Percentiles rank a stretch among this genome's conserved stretches.
These are phyloP conservation scores for Aspergillus pseudoglaucus DNA, from an alignment of 2,329 filamentous ascomycete species.

Conservation along the genomic window DNA sequence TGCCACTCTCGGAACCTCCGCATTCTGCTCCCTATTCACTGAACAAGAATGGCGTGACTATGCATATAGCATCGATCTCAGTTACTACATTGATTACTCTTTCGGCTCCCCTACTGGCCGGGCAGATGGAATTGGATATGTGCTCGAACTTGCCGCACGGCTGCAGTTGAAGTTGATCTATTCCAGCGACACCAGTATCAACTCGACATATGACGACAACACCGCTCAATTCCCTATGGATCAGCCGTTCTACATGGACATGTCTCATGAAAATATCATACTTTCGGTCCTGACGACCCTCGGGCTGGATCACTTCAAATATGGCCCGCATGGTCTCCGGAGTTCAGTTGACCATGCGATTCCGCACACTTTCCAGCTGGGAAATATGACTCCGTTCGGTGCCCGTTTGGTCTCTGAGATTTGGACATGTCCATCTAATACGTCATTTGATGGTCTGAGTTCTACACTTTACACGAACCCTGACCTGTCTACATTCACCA, in stretches of 20 bases:
- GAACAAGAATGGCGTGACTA: conserved; percentile 50
- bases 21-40: conserved; percentile 51
- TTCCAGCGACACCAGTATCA: conserved; percentile 47
- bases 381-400: conserved; percentile 50
- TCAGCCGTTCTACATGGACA: conserved; percentile 48
- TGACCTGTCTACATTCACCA: conserved; percentile 4
- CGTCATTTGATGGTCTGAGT: conserved; percentile 28
- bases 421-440: conserved; percentile 41
- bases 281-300: conserved; percentile 46
- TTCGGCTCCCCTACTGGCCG: conserved; percentile 47
- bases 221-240: conserved; percentile 41
- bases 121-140: conserved; percentile 49
- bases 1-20: conserved; percentile 45
- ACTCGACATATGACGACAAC: conserved; percentile 45
- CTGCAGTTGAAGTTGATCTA: conserved; percentile 43
- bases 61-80: conserved; percentile 48
- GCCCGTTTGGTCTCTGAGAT: conserved; percentile 51
- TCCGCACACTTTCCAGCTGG: conserved; percentile 44
- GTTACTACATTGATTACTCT: conserved; percentile 42
- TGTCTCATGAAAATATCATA: conserved; percentile 50
- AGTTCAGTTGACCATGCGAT: conserved; percentile 30
- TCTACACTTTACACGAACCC: conserved; percentile 31
- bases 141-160: conserved; percentile 47
- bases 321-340: conserved; percentile 20
- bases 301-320: conserved; percentile 48